These are phyloP conservation scores for Candida tammaniensis DNA, from an alignment of 805 yeast genomes.

Conservation along the genomic window DNA sequence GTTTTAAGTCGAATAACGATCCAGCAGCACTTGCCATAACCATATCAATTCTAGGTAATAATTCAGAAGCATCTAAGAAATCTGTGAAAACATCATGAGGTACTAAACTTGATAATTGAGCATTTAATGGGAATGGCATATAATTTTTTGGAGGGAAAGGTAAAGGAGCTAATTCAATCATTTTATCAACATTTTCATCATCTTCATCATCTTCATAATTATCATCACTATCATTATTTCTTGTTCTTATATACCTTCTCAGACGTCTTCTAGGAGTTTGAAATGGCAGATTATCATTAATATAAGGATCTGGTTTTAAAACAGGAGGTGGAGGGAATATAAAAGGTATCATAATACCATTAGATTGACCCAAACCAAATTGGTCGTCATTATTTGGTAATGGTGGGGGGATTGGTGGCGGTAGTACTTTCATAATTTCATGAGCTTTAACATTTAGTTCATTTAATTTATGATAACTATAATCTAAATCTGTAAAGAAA, in stretches of 20 bases:
- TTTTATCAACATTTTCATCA: conserved; percentile 3
- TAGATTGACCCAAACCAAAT: conserved; percentile 1
- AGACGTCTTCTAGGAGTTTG: not conserved
- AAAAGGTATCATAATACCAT: conserved; percentile 43
- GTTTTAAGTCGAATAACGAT: conserved; percentile 33
- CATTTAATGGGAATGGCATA: conserved; percentile 43
- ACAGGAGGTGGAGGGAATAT: conserved; percentile 43
- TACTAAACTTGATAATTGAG: conserved; percentile 31
- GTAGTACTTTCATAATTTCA: conserved; percentile 24
- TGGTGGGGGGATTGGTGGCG: conserved; percentile 41
- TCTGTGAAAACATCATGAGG: conserved; percentile 36
- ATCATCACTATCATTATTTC: not conserved
- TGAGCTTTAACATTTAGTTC: conserved; percentile 11
- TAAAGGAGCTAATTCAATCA: conserved; percentile 33
- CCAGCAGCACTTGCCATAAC: conserved; percentile 48
- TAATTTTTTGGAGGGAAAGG: conserved; percentile 45
- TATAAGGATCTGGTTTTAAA: conserved; percentile 23
- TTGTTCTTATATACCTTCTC: not conserved
- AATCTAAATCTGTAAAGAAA: conserved; percentile 33
- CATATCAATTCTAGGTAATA: conserved; percentile 42
- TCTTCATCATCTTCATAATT: not conserved
- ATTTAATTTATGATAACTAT: conserved; percentile 7
- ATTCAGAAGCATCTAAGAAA: conserved; percentile 34
- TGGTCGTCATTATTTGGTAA: conserved; percentile 7
- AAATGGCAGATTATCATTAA: conserved; percentile 9